A percentile compares a stretch with the other conserved stretches of the same genome.
Evolutionary conservation across 192 early-diverging fungal species (phyloP).

Genomic region (Pilaira anomala): DNA sequence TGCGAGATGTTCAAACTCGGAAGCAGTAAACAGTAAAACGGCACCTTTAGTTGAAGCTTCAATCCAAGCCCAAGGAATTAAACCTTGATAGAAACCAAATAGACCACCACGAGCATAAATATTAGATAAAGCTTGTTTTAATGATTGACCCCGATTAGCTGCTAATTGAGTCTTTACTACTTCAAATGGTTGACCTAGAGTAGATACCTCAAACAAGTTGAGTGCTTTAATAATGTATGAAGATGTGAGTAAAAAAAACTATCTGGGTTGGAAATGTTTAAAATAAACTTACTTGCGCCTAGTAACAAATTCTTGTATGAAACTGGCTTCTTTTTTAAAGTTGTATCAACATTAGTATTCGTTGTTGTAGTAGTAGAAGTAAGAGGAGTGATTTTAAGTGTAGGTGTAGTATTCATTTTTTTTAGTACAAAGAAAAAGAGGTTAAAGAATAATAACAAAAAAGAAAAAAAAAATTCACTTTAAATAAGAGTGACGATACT

Average conservation of each 20-base stretch:
- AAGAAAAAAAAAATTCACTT: not conserved
- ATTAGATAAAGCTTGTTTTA: constrained; percentile 67
- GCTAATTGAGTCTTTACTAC: constrained; percentile 95
- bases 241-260: not conserved
- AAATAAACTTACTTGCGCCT: constrained; percentile 64
- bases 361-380: constrained; percentile 19
- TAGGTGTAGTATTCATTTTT: not conserved
- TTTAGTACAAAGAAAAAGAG: constrained; percentile 3
- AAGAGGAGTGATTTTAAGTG: constrained; percentile 13
- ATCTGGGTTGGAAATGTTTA: not conserved
- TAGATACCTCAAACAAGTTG: constrained; percentile 88
- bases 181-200: constrained; percentile 94
- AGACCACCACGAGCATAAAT: constrained; percentile 85
- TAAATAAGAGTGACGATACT: not conserved
- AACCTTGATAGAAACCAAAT: constrained; percentile 92
- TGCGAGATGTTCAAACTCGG: constrained; percentile 54
- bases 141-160: constrained; percentile 83
- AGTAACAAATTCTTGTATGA: constrained; percentile 83
- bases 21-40: constrained; percentile 56
- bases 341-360: constrained; percentile 19
- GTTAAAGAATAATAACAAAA: not conserved
- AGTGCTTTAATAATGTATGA: constrained; percentile 32
- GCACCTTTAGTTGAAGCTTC: constrained; percentile 63
- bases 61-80: constrained; percentile 67
- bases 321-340: constrained; percentile 79